Conservation (phyloP, 148 eudicot genomes). For the Nepenthes gracilis region DNA sequence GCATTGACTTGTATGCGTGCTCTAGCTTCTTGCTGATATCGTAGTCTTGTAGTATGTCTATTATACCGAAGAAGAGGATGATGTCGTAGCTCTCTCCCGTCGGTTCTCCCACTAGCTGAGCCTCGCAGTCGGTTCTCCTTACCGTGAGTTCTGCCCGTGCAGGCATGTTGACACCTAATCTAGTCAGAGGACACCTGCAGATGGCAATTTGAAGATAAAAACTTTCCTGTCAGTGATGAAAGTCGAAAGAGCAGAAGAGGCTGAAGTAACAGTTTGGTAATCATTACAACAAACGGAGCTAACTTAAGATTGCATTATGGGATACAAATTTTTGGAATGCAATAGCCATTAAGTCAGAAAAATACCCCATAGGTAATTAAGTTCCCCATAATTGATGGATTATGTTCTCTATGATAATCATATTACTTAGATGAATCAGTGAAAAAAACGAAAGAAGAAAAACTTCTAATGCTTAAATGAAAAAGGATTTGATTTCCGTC, state of each 20-base stretch:
- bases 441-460: too few relatives aligned
- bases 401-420: too few relatives aligned
- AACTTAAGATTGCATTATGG: neutral
- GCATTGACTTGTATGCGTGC: conserved; percentile 68
- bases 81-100: conserved; percentile 59
- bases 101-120: conserved; percentile 47
- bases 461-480: too few relatives aligned
- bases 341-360: neutral
- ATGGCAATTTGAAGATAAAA: neutral
- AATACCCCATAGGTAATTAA: too few relatives aligned
- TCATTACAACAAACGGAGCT: too few relatives aligned
- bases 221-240: too few relatives aligned
- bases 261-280: too few relatives aligned
- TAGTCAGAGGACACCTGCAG: conserved; percentile 35
- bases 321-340: neutral
- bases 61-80: conserved; percentile 52
- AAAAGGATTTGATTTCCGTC: too few relatives aligned
- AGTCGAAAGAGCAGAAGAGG: too few relatives aligned
- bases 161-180: conserved; percentile 54
- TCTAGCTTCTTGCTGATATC: conserved; percentile 80
- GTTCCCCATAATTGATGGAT: too few relatives aligned
- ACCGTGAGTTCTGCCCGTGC: conserved; percentile 54
- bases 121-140: conserved; percentile 40
- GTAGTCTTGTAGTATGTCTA: conserved; percentile 66
- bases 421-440: too few relatives aligned